phyloP scores from a whole-genome alignment of 2,329 filamentous ascomycete species.

The Pseudogymnoascus sp. region DNA sequence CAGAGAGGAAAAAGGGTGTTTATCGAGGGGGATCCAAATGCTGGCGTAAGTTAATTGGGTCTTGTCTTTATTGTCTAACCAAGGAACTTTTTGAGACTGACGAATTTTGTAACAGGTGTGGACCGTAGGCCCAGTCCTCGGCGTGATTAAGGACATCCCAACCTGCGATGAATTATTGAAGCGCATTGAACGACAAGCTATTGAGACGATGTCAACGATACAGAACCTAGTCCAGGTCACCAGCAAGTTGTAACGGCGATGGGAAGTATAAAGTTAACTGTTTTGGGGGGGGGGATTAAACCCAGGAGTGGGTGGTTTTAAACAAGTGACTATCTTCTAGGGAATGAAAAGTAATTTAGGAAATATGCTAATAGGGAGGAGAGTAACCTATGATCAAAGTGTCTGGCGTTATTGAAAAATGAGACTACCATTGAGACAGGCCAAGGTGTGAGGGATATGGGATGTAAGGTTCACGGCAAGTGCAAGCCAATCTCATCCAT shows the following conservation, averaged over 20 bases:
- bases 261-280: background rate
- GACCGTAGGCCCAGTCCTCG: constrained; percentile 91
- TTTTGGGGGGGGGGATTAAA: background rate
- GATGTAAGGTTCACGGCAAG: background rate
- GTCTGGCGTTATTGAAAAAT: background rate
- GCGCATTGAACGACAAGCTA: constrained; percentile 67
- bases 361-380: background rate
- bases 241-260: background rate
- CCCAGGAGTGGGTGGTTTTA: background rate
- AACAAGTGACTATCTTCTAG: background rate
- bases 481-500: background rate
- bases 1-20: constrained; percentile 85
- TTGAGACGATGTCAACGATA: background rate
- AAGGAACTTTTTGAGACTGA: constrained; percentile 12
- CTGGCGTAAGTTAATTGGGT: constrained; percentile 51
- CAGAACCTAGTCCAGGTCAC: background rate
- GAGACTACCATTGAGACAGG: background rate
- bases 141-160: constrained; percentile 70
- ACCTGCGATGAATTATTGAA: constrained; percentile 60
- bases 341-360: background rate
- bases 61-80: background rate
- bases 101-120: constrained; percentile 45
- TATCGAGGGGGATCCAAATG: constrained; percentile 77
- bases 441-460: background rate
- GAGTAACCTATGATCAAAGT: background rate